Conservation (phyloP, 208 protist species). For the Trichomonas vaginalis region DNA sequence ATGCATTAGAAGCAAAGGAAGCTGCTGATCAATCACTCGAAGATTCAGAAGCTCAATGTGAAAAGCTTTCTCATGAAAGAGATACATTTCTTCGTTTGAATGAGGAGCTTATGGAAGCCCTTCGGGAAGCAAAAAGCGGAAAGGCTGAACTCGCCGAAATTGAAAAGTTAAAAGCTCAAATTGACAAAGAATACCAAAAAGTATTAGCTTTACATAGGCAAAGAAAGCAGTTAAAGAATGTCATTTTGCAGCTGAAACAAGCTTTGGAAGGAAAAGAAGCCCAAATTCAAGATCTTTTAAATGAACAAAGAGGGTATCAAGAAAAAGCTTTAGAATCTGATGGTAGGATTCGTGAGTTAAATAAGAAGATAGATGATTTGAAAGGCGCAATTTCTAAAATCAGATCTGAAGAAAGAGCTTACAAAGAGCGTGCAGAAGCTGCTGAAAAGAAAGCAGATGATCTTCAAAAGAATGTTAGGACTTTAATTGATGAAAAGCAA, state of each 20-base stretch:
- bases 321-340: background rate
- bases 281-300: background rate
- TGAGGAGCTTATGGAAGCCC: background rate
- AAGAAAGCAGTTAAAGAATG: background rate
- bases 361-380: background rate
- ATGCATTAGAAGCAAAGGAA: background rate
- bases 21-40: background rate
- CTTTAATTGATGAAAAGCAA: background rate
- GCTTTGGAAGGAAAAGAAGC: background rate
- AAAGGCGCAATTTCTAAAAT: background rate
- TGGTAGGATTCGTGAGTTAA: too few relatives aligned
- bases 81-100: background rate
- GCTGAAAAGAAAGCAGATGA: background rate
- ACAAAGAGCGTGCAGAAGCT: background rate
- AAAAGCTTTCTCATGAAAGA: background rate
- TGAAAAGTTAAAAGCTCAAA: background rate
- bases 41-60: background rate
- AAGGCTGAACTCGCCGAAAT: background rate
- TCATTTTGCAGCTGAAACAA: background rate
- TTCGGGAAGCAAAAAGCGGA: background rate
- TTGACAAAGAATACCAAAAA: background rate
- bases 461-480: background rate
- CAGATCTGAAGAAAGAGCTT: background rate
- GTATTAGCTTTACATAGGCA: background rate
- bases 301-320: background rate